Conservation (phyloP, 2,329 filamentous ascomycete genomes). For the Phoma herbarum region DNA sequence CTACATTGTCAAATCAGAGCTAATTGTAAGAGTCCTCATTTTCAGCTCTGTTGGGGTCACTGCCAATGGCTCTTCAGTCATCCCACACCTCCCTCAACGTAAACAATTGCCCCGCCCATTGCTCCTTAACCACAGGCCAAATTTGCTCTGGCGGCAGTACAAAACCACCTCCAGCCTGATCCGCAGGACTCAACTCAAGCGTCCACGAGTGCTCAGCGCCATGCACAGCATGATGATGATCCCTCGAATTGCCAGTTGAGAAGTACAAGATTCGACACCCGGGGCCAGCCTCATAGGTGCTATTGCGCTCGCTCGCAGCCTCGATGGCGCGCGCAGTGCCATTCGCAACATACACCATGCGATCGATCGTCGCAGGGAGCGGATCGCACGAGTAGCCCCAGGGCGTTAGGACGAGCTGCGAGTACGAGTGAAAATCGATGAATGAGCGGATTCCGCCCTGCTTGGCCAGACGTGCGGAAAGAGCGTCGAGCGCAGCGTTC, state of each 20-base stretch:
- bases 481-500: constrained; percentile 53
- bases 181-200: constrained; percentile 55
- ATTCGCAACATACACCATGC: constrained; percentile 51
- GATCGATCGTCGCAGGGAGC: constrained; percentile 58
- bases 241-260: constrained; percentile 56
- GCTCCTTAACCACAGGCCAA: constrained; percentile 55
- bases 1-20: too few species aligned
- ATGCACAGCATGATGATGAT: constrained; percentile 54
- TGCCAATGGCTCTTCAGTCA: too few species aligned
- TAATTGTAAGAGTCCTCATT: too few species aligned
- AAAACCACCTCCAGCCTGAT: constrained; percentile 58
- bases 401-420: constrained; percentile 65
- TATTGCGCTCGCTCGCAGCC: constrained; percentile 47
- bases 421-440: constrained; percentile 71
- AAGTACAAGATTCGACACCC: constrained; percentile 69
- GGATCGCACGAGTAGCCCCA: constrained; percentile 60
- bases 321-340: constrained; percentile 57
- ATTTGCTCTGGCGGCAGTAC: constrained; percentile 59
- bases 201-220: constrained; percentile 56
- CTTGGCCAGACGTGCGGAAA: constrained; percentile 53
- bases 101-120: constrained; percentile 53
- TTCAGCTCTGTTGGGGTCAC: too few species aligned
- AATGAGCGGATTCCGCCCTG: constrained; percentile 63
- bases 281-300: constrained; percentile 55
- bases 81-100: constrained; percentile 32